Evolutionary conservation across 2,329 filamentous ascomycete species (phyloP), one percentile per base, ranked within the genome.

Genomic region (Clonostachys sp.): DNA sequence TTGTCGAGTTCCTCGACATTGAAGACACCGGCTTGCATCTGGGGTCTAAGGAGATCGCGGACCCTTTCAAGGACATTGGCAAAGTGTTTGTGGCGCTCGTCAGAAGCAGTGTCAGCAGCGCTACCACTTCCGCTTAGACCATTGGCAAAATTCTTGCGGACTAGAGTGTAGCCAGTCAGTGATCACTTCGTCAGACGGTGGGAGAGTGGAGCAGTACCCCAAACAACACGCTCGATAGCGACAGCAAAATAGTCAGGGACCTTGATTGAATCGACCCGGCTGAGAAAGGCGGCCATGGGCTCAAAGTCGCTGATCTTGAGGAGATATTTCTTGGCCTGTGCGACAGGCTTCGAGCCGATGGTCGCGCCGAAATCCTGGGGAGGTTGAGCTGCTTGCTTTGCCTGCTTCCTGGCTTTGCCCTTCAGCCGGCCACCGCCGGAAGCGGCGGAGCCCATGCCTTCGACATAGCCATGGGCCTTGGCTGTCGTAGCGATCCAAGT

Each of bases 401-500:
- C 7, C 7, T 24, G 24, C 24, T 24, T 24, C 24, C 24, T 8
- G 5, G 24, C 24, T 24, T 24, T 24, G 24, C 24, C 24, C 24
- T 24, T 24, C 7, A 24, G 24, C 8, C 24, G 24, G 24, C 24
- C 24, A 24, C 24, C 24, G 24, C 24, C 24, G 24, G 24, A 24
- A 24, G 24, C 24, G 7, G 24, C 24, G 24, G 24, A 24, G 24
- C 24, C 24, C 24, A 24, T 2, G 24, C 24, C 24, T 8, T 24
- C 6, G 24, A 24, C 24, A 24, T 24, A 70, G 5, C 68, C 67
- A 41, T 53, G 55, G 4, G 55, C 50, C 44, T 60, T 65, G 38
- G 70, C 70, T 1, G 67, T 72, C 3, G 61, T 63, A 3, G 65
- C 68, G 8, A 73, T 64, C 70, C 69, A 74, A 30, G 59, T 54